Percentiles rank a stretch among this genome's conserved stretches.
phyloP scores from a whole-genome alignment of 441 rosid genomes.

The Arabidopsis hybrid region DNA sequence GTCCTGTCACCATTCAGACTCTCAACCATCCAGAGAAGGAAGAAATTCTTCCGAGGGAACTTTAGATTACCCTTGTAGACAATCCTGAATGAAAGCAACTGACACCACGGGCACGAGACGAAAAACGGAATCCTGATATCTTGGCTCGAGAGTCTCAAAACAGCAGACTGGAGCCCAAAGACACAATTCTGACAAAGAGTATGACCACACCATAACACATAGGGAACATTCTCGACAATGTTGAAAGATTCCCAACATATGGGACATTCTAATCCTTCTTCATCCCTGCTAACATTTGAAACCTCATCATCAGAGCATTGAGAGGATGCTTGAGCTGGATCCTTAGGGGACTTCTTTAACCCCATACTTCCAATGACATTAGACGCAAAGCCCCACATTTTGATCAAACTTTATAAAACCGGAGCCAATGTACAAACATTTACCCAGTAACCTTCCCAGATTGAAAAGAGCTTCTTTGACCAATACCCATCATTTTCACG shows the following conservation, averaged over 20 bases:
- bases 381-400: conserved; percentile 78
- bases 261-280: conserved; percentile 81
- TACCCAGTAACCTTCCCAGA: conserved; percentile 28
- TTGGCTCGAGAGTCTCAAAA: conserved; percentile 62
- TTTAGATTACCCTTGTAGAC: conserved; percentile 68
- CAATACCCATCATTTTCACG: conserved; percentile 13
- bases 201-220: conserved; percentile 91
- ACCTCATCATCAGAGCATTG: conserved; percentile 81
- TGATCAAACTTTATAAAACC: conserved; percentile 1
- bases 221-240: conserved; percentile 88
- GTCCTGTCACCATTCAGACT: conserved; percentile 73
- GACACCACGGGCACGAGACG: conserved; percentile 88
- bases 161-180: conserved; percentile 71
- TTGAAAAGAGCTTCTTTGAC: conserved; percentile 19
- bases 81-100: conserved; percentile 66
- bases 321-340: conserved; percentile 51
- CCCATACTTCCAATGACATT: conserved; percentile 55
- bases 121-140: conserved; percentile 76
- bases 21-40: conserved; percentile 92
- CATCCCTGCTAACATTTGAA: conserved; percentile 54
- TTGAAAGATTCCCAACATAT: conserved; percentile 88
- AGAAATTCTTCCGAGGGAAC: conserved; percentile 81
- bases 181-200: conserved; percentile 84
- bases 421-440: conserved; percentile 17
- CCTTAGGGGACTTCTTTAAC: conserved; percentile 48